Base-by-base conservation (phyloP, 2,329 filamentous ascomycete species). In the Aspergillus texensis region DNA sequence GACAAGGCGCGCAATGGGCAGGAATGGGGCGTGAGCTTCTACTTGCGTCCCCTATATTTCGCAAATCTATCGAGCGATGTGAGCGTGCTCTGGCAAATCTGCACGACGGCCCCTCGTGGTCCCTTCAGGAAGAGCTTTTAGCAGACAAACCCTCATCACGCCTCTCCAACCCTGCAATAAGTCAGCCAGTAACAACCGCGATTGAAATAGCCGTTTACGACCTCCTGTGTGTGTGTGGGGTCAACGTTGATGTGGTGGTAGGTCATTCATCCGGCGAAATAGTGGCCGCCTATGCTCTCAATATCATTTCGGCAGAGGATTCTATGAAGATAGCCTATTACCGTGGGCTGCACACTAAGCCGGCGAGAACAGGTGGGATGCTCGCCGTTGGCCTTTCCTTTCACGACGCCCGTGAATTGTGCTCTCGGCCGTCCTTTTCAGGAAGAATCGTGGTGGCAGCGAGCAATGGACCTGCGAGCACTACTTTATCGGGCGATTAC, bases 401-500 rank as follows among this genome's bases (percentile, higher is more conserved):
- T 12, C 8, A 1, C 9, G 39, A 57, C 9, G 36, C 55, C 9
- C 6, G 11, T 2, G 19, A 30, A 19, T 24, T 59, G 1, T 59
- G 45, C 32, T 32, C 28, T 2, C n/a, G 41, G n/a, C 10, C 28
- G 32, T 8, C 26, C 1, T 50, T 14, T 28, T 24, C 19, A 2
- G 58, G 58, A 0, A 55, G 59, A 0, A 26, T 66, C 3, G 6
- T 10, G 2, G 48, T 63, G 3, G 63, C 61, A 1, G 61, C 61
- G 11, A 19, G 36, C 21, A 67, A 67, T 8, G 41, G 41, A 0
- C 28, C 55, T 2, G n/a, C 6, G 5, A 67, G 62, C 26, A 52
- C 58, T 4, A 65, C 63, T 0, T 16, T 67, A 3, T 65, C 65
- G 1, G 65, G 65, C 0, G 65, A 63, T 39, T 16, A 36, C 11